These are phyloP conservation scores for Claviceps pazoutovae DNA, from an alignment of 2,329 filamentous ascomycete species.

Conservation along the genomic window DNA sequence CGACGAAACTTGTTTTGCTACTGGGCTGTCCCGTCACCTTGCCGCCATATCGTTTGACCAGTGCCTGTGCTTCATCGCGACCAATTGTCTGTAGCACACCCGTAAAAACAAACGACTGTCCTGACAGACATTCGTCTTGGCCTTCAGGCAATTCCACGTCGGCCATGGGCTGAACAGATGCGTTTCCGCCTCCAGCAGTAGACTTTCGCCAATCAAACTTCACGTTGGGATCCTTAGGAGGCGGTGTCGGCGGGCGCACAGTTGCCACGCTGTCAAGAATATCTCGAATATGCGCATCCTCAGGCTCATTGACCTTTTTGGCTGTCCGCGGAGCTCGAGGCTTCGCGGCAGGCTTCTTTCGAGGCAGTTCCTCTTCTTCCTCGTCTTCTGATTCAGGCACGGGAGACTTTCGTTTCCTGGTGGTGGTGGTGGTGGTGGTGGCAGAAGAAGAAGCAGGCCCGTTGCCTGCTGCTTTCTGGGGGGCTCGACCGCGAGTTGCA, in stretches of 20 bases:
- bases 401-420: constrained; percentile 46
- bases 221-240: constrained; percentile 49
- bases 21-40: constrained; percentile 79
- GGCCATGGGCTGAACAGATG: constrained; percentile 46
- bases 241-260: constrained; percentile 71
- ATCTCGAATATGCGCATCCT: constrained; percentile 58
- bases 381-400: constrained; percentile 41
- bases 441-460: constrained; percentile 14
- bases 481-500: constrained; percentile 27
- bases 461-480: constrained; percentile 16
- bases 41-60: constrained; percentile 89
- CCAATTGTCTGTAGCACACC: constrained; percentile 69
- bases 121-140: constrained; percentile 76
- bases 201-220: constrained; percentile 73
- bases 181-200: constrained; percentile 41
- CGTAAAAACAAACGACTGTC: constrained; percentile 89
- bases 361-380: constrained; percentile 40
- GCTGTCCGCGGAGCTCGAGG: constrained; percentile 41
- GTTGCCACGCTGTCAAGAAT: constrained; percentile 82
- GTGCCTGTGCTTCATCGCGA: constrained; percentile 67
- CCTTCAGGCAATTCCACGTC: constrained; percentile 65
- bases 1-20: constrained; percentile 85
- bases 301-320: constrained; percentile 52
- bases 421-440: constrained; percentile 5
- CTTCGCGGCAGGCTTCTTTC: constrained; percentile 47